These are phyloP conservation scores for Lantana camara DNA, from an alignment of 257 asterid genomes.

Conservation along the genomic window DNA sequence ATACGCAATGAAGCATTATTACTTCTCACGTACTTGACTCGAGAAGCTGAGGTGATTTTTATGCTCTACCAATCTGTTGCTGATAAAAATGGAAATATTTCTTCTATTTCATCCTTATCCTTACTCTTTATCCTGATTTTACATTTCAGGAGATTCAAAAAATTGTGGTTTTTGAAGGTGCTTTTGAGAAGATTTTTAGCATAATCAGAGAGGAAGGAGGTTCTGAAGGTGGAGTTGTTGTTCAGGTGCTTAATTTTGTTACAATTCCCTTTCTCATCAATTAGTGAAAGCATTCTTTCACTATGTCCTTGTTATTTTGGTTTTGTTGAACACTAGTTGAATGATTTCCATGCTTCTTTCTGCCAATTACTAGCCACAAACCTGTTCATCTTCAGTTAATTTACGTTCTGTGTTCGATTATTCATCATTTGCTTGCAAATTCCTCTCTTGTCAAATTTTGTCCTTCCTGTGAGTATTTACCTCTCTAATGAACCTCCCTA, in stretches of 20 bases:
- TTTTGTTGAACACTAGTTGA: constrained; percentile 2
- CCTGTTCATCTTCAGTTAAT: constrained; percentile 4
- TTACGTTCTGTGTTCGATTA: background rate
- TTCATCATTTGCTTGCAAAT: constrained; percentile 1
- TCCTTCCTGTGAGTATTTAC: background rate
- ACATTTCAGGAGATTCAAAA: constrained; percentile 90
- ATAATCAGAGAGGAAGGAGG: constrained; percentile 95
- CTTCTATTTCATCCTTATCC: constrained; percentile 10
- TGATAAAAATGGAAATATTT: background rate
- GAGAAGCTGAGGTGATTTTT: constrained; percentile 28
- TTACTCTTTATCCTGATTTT: constrained; percentile 17
- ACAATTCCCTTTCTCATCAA: no score
- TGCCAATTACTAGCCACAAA: constrained; percentile 16
- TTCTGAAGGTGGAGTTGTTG: constrained; percentile 97
- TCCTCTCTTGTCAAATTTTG: background rate
- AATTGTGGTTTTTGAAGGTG: constrained; percentile 96
- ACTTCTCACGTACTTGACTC: no score
- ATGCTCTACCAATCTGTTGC: constrained; percentile 12
- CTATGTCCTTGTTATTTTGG: constrained; percentile 10
- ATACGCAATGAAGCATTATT: no score
- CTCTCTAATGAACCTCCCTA: background rate
- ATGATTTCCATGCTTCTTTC: constrained; percentile 4
- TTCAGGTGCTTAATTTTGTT: constrained; percentile 59
- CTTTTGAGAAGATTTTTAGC: constrained; percentile 93
- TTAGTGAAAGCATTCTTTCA: no score